Evolutionary conservation across 192 early-diverging fungal species (phyloP).

Genomic region (Polychytrium aggregatum): DNA sequence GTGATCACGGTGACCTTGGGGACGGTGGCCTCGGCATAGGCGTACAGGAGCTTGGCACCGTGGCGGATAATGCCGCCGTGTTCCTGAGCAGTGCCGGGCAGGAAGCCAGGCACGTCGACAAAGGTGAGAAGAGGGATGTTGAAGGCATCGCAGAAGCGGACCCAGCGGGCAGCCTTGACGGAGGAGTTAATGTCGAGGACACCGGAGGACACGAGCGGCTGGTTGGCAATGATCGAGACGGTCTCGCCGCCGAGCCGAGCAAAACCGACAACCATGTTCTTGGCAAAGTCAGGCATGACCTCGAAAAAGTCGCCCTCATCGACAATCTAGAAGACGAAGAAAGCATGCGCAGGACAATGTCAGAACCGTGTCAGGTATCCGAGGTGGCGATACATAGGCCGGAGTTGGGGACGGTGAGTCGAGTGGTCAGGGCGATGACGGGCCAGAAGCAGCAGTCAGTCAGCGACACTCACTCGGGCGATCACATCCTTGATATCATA

Average conservation of each 20-base stretch:
- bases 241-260: constrained; percentile 73
- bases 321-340: constrained; percentile 32
- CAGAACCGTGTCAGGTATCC: not conserved
- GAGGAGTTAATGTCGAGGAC: constrained; percentile 92
- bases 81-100: constrained; percentile 89
- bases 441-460: not conserved
- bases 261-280: constrained; percentile 88
- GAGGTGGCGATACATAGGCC: too few relatives aligned
- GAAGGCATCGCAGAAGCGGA: constrained; percentile 94
- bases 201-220: constrained; percentile 89
- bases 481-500: constrained; percentile 93
- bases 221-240: constrained; percentile 87
- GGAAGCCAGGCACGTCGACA: constrained; percentile 94
- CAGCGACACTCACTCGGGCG: constrained; percentile 32
- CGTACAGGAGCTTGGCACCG: constrained; percentile 92
- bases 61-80: constrained; percentile 93
- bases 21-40: constrained; percentile 92
- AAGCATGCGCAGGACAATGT: too few relatives aligned
- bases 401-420: too few relatives aligned
- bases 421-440: too few relatives aligned
- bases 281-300: constrained; percentile 81
- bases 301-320: constrained; percentile 85
- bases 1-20: constrained; percentile 94
- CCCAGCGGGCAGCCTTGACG: constrained; percentile 91
- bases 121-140: constrained; percentile 87